These are phyloP conservation scores for Arthrinium puccinioides DNA, from an alignment of 2,329 filamentous ascomycete species.

Conservation along the genomic window DNA sequence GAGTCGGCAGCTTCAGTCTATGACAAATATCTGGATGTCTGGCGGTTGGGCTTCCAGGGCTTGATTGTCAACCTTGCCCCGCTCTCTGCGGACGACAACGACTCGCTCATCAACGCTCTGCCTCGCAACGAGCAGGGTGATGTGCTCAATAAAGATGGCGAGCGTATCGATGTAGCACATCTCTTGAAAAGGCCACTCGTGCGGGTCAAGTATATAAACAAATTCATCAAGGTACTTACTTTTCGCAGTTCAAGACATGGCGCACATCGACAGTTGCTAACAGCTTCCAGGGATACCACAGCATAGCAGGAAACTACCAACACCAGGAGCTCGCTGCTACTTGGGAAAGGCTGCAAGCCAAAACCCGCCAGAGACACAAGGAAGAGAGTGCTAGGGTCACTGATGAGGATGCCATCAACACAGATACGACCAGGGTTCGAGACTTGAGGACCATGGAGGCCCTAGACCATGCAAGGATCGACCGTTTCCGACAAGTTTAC, in stretches of 20 bases:
- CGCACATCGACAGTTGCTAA: slow-evolving; percentile 18
- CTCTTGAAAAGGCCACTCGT: slow-evolving; percentile 84
- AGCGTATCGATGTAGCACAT: slow-evolving; percentile 90
- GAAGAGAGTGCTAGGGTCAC: slow-evolving; percentile 67
- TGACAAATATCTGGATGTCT: slow-evolving; percentile 75
- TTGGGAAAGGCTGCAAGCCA: slow-evolving; percentile 68
- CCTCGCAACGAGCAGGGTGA: slow-evolving; percentile 59
- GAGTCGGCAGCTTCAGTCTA: slow-evolving; percentile 73
- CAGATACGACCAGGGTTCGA: slow-evolving; percentile 73
- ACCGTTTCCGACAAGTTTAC: slow-evolving; percentile 72
- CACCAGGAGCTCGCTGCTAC: slow-evolving; percentile 50
- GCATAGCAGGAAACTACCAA: slow-evolving; percentile 43
- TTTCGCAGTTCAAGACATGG: slow-evolving; percentile 8
- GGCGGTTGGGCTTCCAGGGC: slow-evolving; percentile 91
- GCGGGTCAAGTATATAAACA: slow-evolving; percentile 79
- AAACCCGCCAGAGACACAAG: slow-evolving; percentile 66
- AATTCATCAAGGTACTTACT: slow-evolving; percentile 75
- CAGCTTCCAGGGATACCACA: slow-evolving; percentile 46
- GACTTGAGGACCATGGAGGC: slow-evolving; percentile 72
- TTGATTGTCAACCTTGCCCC: slow-evolving; percentile 89
- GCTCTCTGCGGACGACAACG: slow-evolving; percentile 50
- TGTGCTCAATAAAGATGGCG: slow-evolving; percentile 66
- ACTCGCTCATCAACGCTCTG: slow-evolving; percentile 51
- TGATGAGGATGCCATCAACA: slow-evolving; percentile 79
- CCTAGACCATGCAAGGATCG: slow-evolving; percentile 62